phyloP scores from a whole-genome alignment of 2,329 filamentous ascomycete species.

The Curvularia verruculosa region DNA sequence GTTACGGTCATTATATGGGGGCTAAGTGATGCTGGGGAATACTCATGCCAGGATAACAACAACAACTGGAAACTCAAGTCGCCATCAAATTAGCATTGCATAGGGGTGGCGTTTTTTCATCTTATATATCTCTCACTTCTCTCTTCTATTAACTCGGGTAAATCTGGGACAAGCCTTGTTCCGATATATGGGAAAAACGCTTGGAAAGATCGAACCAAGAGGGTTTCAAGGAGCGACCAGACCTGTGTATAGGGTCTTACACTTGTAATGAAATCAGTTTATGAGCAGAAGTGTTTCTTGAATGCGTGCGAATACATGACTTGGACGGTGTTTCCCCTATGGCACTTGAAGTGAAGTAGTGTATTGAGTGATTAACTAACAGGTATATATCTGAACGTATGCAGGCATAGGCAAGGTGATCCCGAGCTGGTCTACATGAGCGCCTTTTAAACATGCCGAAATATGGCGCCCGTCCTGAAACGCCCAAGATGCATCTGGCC shows the following conservation, averaged over 20 bases:
- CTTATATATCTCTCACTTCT: not conserved
- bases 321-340: not conserved
- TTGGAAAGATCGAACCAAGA: not conserved
- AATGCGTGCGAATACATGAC: not conserved
- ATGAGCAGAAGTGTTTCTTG: not conserved
- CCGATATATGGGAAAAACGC: not conserved
- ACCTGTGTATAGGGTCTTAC: not conserved
- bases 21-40: not conserved
- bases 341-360: too few species aligned
- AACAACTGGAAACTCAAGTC: not conserved
- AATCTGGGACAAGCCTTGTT: not conserved
- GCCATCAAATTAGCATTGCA: constrained; percentile 6
- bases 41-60: too few species aligned
- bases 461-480: too few species aligned
- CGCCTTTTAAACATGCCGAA: too few species aligned
- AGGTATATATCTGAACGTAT: too few species aligned
- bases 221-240: not conserved
- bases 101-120: constrained; percentile 1
- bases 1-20: not conserved
- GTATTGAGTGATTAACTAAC: too few species aligned
- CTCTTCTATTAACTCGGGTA: not conserved
- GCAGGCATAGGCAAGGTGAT: too few species aligned
- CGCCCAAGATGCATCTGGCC: too few species aligned
- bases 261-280: not conserved
- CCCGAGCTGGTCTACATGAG: too few species aligned